Conservation (phyloP, 495 filamentous ascomycete genomes). For the Astrothelium subdiscretum region DNA sequence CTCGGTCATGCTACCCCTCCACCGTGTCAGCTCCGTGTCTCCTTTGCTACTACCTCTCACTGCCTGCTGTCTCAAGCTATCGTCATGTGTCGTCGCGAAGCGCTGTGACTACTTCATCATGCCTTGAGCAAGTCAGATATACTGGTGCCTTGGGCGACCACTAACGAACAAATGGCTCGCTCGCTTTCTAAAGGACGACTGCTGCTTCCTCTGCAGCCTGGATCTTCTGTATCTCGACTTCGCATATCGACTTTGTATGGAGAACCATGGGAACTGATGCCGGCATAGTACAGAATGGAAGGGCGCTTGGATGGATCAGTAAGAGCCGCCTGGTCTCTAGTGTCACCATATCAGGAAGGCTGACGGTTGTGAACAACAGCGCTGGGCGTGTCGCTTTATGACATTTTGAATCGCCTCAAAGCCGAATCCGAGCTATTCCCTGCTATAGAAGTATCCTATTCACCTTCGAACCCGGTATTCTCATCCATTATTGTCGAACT, state of each 20-base stretch:
- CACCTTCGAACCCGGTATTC: slow-evolving; percentile 53
- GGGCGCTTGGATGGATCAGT: slow-evolving; percentile 1
- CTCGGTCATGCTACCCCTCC: neutral
- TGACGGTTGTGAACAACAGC: slow-evolving; percentile 33
- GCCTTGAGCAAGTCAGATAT: neutral
- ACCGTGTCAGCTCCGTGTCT: neutral
- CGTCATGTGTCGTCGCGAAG: neutral
- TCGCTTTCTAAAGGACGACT: neutral
- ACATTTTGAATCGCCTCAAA: slow-evolving; percentile 73
- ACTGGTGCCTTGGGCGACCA: neutral
- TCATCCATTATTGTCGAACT: slow-evolving; percentile 61
- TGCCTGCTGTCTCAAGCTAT: neutral
- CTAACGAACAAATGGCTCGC: neutral
- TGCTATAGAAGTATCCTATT: slow-evolving; percentile 69
- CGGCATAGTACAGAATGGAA: neutral
- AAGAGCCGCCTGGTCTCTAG: neutral
- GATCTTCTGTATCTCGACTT: neutral
- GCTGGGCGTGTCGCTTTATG: slow-evolving; percentile 81
- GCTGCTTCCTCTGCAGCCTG: neutral
- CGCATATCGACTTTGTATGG: neutral
- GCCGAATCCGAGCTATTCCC: slow-evolving; percentile 72
- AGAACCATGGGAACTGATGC: slow-evolving; percentile 1
- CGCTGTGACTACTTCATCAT: neutral
- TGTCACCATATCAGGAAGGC: neutral
- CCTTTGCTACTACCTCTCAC: neutral